Base-by-base conservation (phyloP, 495 filamentous ascomycete genomes). In the Talaromyces wortmannii region DNA sequence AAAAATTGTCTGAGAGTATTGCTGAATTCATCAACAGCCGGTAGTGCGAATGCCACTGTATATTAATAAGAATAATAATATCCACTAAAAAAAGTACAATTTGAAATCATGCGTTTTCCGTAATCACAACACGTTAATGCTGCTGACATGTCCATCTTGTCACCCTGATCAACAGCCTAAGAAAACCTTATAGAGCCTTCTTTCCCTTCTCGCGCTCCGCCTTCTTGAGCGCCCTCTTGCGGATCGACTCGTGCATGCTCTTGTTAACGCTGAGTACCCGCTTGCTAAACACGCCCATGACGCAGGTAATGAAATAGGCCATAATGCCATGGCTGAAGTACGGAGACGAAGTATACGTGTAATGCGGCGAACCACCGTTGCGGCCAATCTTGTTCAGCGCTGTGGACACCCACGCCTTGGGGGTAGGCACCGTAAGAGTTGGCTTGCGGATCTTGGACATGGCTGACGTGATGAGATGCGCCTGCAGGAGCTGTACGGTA, bases 371-470 rank as follows among this genome's bases (percentile, higher is more conserved):
- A 42, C 88, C 89, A 54, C 90, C 84, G 60, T 80, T 83, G 45
- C 84, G 73, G 6, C 92, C 92, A 58, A 99, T 81, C 81, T 91
- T 96, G 44, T 79, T 74, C 61, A 99, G 74, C 6, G 86, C 83
- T 3, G 87, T 73, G 57, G 80, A 80, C 15, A 99, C 95, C 67
- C 97, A 97, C 44, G 76, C 73, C 67, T 83, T 87, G 6, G 92
- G 88, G 53, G 76, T 90, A 10, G 95, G 94, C 53, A 96, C 88
- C 59, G 89, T 67, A 36, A 83, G 67, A 60, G 81, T 91, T 1
- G 90, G 73, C 52, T 81, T 83, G 57, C 90, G 83, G 57, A 99
- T 81, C 83, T 99, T 99, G 67, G 84, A 90, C 95, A 99, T 97
- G 53, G 94, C 90, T 12, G 87, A 88, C 18, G 89, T 92, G 63